Conservation (phyloP, 345 rosid species). For the Euphorbia pulcherrima region DNA sequence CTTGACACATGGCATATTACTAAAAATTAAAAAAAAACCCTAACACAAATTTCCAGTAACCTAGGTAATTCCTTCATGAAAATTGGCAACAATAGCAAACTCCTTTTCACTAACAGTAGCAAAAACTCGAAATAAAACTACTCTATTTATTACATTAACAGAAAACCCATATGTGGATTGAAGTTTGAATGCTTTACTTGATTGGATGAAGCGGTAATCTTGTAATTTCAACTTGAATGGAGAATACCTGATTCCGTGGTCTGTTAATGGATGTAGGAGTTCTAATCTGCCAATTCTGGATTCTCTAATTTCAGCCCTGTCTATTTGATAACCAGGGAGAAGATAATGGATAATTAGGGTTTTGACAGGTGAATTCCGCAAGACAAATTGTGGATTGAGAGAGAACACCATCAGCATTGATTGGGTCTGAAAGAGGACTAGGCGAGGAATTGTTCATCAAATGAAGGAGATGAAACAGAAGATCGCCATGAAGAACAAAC, state of each 20-base stretch:
- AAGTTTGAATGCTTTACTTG: conserved; percentile 2
- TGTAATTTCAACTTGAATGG: conserved; percentile 4
- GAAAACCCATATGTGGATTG: not conserved
- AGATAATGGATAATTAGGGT: not conserved
- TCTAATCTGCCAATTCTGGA: conserved; percentile 5
- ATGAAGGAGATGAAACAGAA: not conserved
- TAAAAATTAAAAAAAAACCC: too few species aligned
- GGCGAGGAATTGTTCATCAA: not conserved
- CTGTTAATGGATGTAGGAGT: conserved; percentile 18
- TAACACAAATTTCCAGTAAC: conserved; percentile 27
- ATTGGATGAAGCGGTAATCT: not conserved
- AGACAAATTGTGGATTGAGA: not conserved
- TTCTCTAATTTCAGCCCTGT: conserved; percentile 8
- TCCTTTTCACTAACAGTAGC: not conserved
- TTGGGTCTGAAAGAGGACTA: conserved; percentile 3
- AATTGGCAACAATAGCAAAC: conserved; percentile 9
- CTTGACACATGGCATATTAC: too few species aligned
- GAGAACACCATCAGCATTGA: not conserved
- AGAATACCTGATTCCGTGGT: not conserved
- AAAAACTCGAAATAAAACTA: conserved; percentile 13
- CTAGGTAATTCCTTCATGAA: conserved; percentile 23
- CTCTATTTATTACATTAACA: conserved; percentile 15
- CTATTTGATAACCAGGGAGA: not conserved
- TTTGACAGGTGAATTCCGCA: not conserved
- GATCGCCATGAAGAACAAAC: conserved; percentile 19